Evolutionary conservation across 2,329 filamentous ascomycete species (phyloP).

Genomic region (Anisogramma anomala): DNA sequence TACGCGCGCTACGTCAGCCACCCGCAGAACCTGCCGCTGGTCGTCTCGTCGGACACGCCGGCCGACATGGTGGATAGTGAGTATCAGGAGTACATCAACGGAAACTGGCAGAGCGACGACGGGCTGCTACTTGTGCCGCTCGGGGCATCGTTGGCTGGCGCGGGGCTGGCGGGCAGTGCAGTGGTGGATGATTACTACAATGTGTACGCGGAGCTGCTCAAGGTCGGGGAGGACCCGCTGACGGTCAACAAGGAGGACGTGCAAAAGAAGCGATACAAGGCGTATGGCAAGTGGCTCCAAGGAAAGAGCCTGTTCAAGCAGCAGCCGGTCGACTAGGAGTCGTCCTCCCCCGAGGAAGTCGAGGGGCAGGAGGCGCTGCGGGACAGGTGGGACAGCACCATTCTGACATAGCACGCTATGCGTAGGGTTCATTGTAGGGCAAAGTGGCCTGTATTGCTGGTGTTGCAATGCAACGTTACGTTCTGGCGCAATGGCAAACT

Average conservation of each 20-base stretch:
- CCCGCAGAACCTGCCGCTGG: conserved; percentile 76
- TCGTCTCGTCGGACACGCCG: conserved; percentile 57
- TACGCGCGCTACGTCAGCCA: conserved; percentile 84
- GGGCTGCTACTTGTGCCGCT: conserved; percentile 37
- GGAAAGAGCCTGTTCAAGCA: conserved; percentile 97
- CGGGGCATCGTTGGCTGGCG: conserved; percentile 40
- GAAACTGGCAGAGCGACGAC: conserved; percentile 51
- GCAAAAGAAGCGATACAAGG: conserved; percentile 90
- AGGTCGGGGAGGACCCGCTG: conserved; percentile 68
- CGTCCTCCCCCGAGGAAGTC: conserved; percentile 12
- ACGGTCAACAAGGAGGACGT: conserved; percentile 81
- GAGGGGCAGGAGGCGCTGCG: not conserved
- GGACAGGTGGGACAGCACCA: conserved; percentile 3
- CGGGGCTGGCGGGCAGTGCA: conserved; percentile 26
- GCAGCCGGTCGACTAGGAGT: conserved; percentile 47
- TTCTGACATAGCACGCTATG: conserved; percentile 9
- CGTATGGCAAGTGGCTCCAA: conserved; percentile 86
- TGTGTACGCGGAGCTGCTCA: conserved; percentile 67
- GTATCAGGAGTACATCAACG: conserved; percentile 70
- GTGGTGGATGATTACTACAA: conserved; percentile 53
- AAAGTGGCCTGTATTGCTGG: no score
- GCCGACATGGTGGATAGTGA: conserved; percentile 46
- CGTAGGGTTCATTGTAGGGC: not conserved
- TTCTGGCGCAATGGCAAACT: no score
- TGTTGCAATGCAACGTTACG: no score